Conservation (phyloP, 225 moss, liverwort and hornwort genomes). For the Rhytidiadelphus loreus region DNA sequence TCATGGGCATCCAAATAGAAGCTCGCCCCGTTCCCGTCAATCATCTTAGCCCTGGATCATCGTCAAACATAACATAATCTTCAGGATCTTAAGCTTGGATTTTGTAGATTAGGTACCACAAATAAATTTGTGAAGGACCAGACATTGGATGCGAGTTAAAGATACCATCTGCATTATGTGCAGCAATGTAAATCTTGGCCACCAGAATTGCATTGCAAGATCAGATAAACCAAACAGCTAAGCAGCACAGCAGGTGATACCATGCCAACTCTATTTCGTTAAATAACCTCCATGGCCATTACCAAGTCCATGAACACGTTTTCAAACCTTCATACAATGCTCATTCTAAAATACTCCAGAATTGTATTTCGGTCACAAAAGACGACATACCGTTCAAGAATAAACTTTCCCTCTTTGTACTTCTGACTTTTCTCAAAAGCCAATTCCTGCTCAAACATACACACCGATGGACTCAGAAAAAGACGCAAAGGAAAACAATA, state of each 20-base stretch:
- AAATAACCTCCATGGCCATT: not conserved
- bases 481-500: not conserved
- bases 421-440: slow-evolving; percentile 67
- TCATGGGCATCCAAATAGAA: slow-evolving; percentile 45
- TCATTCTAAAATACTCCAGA: not conserved
- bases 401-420: slow-evolving; percentile 97
- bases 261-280: too few species aligned
- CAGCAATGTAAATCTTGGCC: not conserved
- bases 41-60: slow-evolving; percentile 46
- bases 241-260: not conserved
- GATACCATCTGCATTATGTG: not conserved
- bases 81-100: not conserved
- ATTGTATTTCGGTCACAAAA: not conserved
- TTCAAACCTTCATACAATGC: not conserved
- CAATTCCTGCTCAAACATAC: slow-evolving; percentile 47
- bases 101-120: not conserved
- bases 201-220: not conserved
- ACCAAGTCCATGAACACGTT: not conserved
- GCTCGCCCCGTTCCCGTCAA: slow-evolving; percentile 39
- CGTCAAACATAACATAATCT: not conserved
- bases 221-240: not conserved
- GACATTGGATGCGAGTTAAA: not conserved
- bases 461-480: not conserved
- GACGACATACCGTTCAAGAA: slow-evolving; percentile 71
- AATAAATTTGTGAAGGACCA: not conserved